These are phyloP conservation scores for Trichoderma virens DNA, from an alignment of 495 filamentous ascomycete genomes.

Conservation along the genomic window DNA sequence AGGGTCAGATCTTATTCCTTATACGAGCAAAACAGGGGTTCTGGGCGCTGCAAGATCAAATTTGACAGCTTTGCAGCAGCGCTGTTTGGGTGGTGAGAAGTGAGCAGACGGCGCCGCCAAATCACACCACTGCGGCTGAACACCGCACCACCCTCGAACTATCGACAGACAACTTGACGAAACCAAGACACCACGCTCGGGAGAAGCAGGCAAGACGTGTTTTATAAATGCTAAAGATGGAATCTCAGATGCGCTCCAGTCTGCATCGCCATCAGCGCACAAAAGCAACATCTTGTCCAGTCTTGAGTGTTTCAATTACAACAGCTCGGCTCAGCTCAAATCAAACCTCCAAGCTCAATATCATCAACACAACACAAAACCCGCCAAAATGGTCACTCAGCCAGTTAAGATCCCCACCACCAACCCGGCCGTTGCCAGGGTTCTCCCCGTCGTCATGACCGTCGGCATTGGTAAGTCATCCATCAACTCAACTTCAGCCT, in stretches of 20 bases:
- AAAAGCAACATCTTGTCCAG: not conserved
- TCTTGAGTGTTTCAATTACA: not conserved
- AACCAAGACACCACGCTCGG: not conserved
- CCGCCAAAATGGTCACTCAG: not conserved
- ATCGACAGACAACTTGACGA: not conserved
- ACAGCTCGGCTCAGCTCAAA: not conserved
- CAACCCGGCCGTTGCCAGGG: not conserved
- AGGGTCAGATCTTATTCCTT: not conserved
- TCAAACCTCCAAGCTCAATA: not conserved
- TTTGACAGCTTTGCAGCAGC: not conserved
- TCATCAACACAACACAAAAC: not conserved
- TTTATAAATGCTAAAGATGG: not conserved
- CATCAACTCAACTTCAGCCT: not conserved
- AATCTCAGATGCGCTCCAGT: not conserved
- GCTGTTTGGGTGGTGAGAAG: not conserved
- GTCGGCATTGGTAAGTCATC: not conserved
- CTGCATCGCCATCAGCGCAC: not conserved
- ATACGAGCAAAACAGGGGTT: not conserved
- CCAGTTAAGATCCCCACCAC: not conserved
- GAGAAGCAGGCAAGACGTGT: not conserved
- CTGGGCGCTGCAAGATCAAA: not conserved
- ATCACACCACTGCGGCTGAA: not conserved
- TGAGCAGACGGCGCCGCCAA: not conserved
- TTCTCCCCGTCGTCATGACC: not conserved
- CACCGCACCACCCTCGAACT: not conserved